phyloP scores from a whole-genome alignment of 768 basidiomycete genomes.

The Tylopilus cervinicoccineus region DNA sequence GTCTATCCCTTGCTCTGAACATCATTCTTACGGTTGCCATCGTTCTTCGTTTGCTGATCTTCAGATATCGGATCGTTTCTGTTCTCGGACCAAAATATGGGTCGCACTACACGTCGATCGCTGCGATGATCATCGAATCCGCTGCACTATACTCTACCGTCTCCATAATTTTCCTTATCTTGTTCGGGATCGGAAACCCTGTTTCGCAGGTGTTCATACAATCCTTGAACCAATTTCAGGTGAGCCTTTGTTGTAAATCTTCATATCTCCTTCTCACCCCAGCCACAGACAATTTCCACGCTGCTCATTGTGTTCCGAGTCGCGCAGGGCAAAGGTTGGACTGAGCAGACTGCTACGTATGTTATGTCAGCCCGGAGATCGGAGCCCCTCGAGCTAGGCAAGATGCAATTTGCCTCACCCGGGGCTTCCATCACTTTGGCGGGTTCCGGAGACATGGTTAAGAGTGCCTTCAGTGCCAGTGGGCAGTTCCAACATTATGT shows the following conservation, averaged over 20 bases:
- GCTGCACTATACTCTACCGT: slow-evolving; percentile 28
- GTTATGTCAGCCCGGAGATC: background rate
- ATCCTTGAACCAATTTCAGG: slow-evolving; percentile 28
- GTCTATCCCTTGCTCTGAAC: slow-evolving; percentile 29
- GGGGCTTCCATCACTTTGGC: background rate
- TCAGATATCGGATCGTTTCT: slow-evolving; percentile 10
- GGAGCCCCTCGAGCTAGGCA: background rate
- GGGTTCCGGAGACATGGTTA: background rate
- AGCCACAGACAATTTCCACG: slow-evolving; percentile 2
- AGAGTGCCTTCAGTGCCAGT: background rate
- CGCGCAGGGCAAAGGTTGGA: slow-evolving; percentile 7
- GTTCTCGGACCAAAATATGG: slow-evolving; percentile 22
- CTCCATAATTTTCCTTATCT: slow-evolving; percentile 28
- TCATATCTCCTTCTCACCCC: background rate
- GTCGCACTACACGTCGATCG: slow-evolving; percentile 28
- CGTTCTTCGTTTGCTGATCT: slow-evolving; percentile 22
- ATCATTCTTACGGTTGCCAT: slow-evolving; percentile 32
- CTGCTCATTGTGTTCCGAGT: slow-evolving; percentile 11
- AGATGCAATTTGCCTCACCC: slow-evolving; percentile 1
- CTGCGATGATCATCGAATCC: slow-evolving; percentile 35
- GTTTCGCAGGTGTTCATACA: slow-evolving; percentile 28
- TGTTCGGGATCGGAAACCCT: slow-evolving; percentile 18
- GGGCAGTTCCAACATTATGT: background rate
- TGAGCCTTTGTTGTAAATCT: background rate
- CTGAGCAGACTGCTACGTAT: background rate